Evolutionary conservation across 2,329 filamentous ascomycete genomes (phyloP).

Genomic region (Parafenestella ontariensis): DNA sequence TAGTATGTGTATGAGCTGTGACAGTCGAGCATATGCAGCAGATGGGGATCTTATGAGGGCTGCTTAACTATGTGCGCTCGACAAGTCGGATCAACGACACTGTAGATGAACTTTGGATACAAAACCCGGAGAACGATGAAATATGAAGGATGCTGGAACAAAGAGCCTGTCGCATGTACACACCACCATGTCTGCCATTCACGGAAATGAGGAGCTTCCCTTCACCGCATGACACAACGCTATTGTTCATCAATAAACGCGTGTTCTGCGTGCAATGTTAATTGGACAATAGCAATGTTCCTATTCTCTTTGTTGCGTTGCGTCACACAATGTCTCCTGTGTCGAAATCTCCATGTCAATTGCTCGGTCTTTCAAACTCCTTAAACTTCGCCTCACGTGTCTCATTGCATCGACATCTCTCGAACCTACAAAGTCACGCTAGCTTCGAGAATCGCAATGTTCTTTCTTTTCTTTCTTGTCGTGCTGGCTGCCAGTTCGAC

Average conservation of each 20-base stretch:
- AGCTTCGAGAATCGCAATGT: not conserved
- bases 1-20: not conserved
- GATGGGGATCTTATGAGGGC: not conserved
- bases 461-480: slow-evolving; percentile 5
- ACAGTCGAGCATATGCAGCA: not conserved
- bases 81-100: not conserved
- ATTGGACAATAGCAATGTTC: not conserved
- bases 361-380: too few relatives aligned
- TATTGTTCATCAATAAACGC: not conserved
- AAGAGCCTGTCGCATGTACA: too few relatives aligned
- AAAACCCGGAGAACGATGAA: too few relatives aligned
- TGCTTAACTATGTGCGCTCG: not conserved
- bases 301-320: not conserved
- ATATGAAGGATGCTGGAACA: too few relatives aligned
- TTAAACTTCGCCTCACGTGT: too few relatives aligned
- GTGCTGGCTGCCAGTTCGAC: slow-evolving; percentile 14
- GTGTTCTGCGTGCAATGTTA: not conserved
- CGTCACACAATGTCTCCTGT: not conserved
- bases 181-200: too few relatives aligned
- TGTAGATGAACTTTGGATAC: not conserved
- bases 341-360: not conserved
- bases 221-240: slow-evolving; percentile 2
- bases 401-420: too few relatives aligned
- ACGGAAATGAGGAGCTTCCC: too few relatives aligned
- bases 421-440: too few relatives aligned